Percentiles rank a stretch among this genome's conserved stretches.
phyloP scores from a whole-genome alignment of 2,329 filamentous ascomycete species.

The Juglanconis sp. region DNA sequence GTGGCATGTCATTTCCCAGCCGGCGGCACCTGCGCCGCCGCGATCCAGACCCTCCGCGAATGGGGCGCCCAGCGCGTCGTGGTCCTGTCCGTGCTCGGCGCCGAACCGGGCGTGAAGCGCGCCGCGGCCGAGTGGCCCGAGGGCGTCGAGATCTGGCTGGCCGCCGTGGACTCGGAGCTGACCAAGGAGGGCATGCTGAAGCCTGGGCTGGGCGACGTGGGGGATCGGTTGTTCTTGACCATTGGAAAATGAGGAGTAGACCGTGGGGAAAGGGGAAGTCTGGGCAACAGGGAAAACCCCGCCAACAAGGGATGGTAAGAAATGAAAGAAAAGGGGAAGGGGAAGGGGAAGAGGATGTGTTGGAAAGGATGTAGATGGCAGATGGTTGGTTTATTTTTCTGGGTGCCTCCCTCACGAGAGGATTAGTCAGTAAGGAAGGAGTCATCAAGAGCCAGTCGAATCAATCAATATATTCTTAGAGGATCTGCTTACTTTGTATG shows the following conservation, averaged over 20 bases:
- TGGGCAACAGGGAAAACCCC: no score
- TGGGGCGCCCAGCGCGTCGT: slow-evolving; percentile 87
- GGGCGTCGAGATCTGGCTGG: slow-evolving; percentile 76
- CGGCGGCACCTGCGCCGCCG: slow-evolving; percentile 82
- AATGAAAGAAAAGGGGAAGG: no score
- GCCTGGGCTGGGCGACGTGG: slow-evolving; percentile 86
- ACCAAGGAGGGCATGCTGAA: slow-evolving; percentile 84
- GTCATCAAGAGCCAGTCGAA: no score
- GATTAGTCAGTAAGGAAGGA: no score
- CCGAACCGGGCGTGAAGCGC: slow-evolving; percentile 63
- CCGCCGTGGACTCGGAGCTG: slow-evolving; percentile 70
- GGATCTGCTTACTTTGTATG: no score
- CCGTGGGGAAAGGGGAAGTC: slow-evolving; percentile 5
- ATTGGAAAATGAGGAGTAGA: slow-evolving; percentile 65
- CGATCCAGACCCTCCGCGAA: slow-evolving; percentile 82
- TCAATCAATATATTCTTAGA: no score
- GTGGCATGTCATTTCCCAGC: slow-evolving; percentile 31
- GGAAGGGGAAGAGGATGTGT: no score
- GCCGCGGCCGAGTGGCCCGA: slow-evolving; percentile 78
- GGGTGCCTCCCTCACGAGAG: no score
- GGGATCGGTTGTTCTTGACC: slow-evolving; percentile 84
- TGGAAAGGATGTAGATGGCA: no score
- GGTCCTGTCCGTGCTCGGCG: slow-evolving; percentile 72
- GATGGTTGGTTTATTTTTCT: no score
- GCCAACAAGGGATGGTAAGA: no score